Conservation (phyloP, 352 stramenopile species). For the Phytophthora fragariaefolia region DNA sequence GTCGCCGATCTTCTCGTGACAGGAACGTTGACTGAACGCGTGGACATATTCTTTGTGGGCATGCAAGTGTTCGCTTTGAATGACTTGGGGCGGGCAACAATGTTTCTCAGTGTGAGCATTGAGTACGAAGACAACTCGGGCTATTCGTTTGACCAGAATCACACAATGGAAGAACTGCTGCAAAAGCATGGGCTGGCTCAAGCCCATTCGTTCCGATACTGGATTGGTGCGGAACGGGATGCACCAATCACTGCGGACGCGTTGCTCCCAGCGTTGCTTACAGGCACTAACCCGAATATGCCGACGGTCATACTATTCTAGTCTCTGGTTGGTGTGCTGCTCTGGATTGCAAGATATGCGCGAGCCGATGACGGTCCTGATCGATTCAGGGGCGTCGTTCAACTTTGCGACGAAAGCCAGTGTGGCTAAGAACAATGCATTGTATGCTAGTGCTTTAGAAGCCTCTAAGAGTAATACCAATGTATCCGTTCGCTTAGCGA, state of each 20-base stretch:
- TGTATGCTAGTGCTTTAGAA: too few relatives aligned
- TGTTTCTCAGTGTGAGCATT: conserved; percentile 6
- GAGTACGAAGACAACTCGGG: conserved; percentile 1
- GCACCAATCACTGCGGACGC: background rate
- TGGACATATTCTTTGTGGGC: conserved; percentile 6
- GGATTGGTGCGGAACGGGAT: background rate
- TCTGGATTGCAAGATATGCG: conserved; percentile 13
- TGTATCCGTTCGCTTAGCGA: too few relatives aligned
- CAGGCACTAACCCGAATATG: background rate
- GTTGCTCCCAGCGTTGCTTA: background rate
- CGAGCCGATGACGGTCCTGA: too few relatives aligned
- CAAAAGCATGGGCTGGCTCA: background rate
- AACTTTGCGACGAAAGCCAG: too few relatives aligned
- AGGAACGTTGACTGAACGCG: background rate
- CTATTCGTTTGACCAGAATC: background rate
- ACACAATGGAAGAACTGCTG: conserved; percentile 1
- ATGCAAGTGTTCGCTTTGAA: conserved; percentile 5
- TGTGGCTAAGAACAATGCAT: too few relatives aligned
- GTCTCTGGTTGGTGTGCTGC: conserved; percentile 2
- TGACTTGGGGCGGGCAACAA: background rate
- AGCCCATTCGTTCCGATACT: background rate
- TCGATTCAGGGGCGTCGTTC: too few relatives aligned
- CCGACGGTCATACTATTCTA: background rate
- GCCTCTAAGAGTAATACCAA: too few relatives aligned
- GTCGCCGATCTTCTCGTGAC: conserved; percentile 12